Evolutionary conservation across 257 asterid genomes (phyloP).

Genomic region (Lycium barbarum): DNA sequence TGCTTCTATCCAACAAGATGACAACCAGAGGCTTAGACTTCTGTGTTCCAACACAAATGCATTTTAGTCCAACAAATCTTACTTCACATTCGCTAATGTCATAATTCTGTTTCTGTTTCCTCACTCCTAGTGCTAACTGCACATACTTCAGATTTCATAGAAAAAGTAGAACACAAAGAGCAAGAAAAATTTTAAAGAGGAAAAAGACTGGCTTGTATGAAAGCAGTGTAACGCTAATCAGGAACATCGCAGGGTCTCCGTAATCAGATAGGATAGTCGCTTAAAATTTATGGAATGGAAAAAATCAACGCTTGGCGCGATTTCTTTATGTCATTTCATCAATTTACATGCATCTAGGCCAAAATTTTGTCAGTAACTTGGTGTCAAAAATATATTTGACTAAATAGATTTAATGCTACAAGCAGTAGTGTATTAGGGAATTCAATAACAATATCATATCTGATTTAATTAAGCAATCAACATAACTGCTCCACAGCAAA

Average conservation of each 20-base stretch:
- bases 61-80: conserved; percentile 7
- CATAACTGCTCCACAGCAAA: neutral
- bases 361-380: neutral
- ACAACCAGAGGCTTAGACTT: conserved; percentile 20
- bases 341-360: neutral
- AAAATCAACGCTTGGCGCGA: neutral
- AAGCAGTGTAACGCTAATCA: neutral
- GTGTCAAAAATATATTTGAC: neutral
- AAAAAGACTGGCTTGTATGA: neutral
- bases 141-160: neutral
- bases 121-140: neutral
- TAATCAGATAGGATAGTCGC: neutral
- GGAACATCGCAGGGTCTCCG: neutral
- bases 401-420: neutral
- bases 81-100: neutral
- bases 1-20: neutral
- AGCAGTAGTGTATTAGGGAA: neutral
- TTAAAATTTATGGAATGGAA: neutral
- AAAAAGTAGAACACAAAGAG: neutral
- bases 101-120: conserved; percentile 15
- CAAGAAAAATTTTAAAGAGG: neutral
- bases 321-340: conserved; percentile 1
- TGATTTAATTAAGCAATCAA: neutral
- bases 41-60: neutral
- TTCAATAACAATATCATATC: neutral